Evolutionary conservation across 108 stramenopile species (phyloP).

Genomic region (Schizochytrium sp.): DNA sequence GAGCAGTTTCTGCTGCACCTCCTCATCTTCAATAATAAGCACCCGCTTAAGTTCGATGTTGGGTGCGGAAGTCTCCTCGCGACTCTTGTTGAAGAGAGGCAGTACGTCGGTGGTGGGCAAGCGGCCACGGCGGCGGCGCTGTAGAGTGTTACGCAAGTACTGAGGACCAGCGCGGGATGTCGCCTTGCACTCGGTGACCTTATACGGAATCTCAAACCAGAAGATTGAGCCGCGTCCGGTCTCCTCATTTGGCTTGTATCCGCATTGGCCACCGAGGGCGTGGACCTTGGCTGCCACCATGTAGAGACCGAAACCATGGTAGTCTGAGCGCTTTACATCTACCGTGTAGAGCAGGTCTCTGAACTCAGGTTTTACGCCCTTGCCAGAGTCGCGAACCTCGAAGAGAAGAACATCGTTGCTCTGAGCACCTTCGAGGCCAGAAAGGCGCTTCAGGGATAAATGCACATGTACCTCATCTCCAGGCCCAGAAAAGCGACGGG

Average conservation of each 20-base stretch:
- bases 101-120: conserved; percentile 68
- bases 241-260: conserved; percentile 65
- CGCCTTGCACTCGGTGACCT: neutral
- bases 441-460: neutral
- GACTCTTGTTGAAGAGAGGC: conserved; percentile 69
- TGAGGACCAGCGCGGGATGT: conserved; percentile 27
- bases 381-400: conserved; percentile 74
- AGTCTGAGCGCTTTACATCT: conserved; percentile 70
- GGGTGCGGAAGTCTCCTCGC: conserved; percentile 64
- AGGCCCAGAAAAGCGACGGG: neutral
- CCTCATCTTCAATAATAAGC: conserved; percentile 70
- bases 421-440: neutral
- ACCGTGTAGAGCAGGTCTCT: conserved; percentile 71
- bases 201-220: conserved; percentile 50
- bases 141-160: conserved; percentile 32
- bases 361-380: conserved; percentile 70
- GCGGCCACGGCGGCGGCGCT: conserved; percentile 42
- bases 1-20: conserved; percentile 65
- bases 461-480: conserved; percentile 38
- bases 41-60: conserved; percentile 9
- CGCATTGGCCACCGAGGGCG: neutral
- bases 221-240: conserved; percentile 78
- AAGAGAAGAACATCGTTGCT: neutral
- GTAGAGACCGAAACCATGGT: conserved; percentile 43
- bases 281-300: conserved; percentile 40